phyloP scores from a whole-genome alignment of 2,329 filamentous ascomycete genomes.

The Curvularia verruculosa region DNA sequence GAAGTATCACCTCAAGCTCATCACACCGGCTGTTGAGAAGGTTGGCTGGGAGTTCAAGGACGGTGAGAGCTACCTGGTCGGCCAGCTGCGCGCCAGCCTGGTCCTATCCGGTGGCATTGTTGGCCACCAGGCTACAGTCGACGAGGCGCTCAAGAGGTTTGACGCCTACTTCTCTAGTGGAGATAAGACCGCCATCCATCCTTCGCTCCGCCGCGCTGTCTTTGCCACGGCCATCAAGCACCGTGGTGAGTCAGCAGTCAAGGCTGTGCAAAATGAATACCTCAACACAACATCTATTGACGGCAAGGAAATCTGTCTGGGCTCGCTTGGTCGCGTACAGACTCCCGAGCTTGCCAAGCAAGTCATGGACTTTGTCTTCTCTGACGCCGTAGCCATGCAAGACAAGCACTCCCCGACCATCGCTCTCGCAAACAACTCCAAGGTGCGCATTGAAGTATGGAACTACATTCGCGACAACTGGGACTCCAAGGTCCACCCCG shows the following conservation, averaged over 20 bases:
- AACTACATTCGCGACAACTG: constrained; percentile 85
- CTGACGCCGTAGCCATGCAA: constrained; percentile 80
- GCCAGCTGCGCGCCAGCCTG: constrained; percentile 81
- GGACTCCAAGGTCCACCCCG: constrained; percentile 68
- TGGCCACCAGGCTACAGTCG: constrained; percentile 73
- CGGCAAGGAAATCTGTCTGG: constrained; percentile 84
- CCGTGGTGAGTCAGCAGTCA: constrained; percentile 71
- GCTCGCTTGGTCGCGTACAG: constrained; percentile 75
- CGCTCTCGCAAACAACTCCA: constrained; percentile 73
- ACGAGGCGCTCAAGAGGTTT: constrained; percentile 80
- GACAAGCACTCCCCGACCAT: constrained; percentile 86
- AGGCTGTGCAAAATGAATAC: constrained; percentile 84
- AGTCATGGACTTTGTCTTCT: constrained; percentile 77
- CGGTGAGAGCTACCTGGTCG: constrained; percentile 79
- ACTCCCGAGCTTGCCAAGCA: constrained; percentile 70
- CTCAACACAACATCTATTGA: constrained; percentile 82
- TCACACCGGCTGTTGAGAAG: constrained; percentile 74
- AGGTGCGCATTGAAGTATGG: constrained; percentile 79
- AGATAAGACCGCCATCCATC: constrained; percentile 74
- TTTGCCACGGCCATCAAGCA: constrained; percentile 81
- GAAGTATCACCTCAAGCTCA: constrained; percentile 78
- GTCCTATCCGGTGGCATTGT: constrained; percentile 76
- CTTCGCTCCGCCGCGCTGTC: constrained; percentile 78
- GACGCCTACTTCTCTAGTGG: constrained; percentile 72
- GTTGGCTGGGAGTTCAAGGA: constrained; percentile 85